Percentiles rank a stretch among this genome's conserved stretches.
phyloP scores from a whole-genome alignment of 306 rosid species.

The Styphnolobium japonicum region DNA sequence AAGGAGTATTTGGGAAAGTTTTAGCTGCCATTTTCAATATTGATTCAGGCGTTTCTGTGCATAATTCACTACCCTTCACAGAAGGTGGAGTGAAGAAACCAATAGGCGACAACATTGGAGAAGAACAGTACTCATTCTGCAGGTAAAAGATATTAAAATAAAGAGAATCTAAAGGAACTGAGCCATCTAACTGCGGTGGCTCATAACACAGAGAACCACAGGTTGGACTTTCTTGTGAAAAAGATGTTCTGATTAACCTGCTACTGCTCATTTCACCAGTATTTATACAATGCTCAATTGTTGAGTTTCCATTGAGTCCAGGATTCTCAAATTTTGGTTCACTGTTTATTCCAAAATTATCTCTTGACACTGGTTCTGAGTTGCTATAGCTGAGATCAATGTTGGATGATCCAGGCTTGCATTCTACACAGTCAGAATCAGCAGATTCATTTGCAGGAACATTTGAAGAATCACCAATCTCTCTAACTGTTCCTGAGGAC shows the following conservation, averaged over 20 bases:
- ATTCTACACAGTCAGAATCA: slow-evolving; percentile 63
- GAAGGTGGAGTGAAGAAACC: slow-evolving; percentile 86
- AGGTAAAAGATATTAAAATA: slow-evolving; percentile 33
- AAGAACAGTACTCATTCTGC: slow-evolving; percentile 53
- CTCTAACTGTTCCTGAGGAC: slow-evolving; percentile 53
- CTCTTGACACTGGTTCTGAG: slow-evolving; percentile 46
- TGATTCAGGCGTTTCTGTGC: slow-evolving; percentile 75
- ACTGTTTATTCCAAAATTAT: slow-evolving; percentile 34
- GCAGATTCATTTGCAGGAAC: slow-evolving; percentile 56
- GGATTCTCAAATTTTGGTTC: slow-evolving; percentile 31
- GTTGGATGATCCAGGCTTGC: slow-evolving; percentile 45
- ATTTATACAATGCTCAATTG: slow-evolving; percentile 35
- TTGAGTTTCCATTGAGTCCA: slow-evolving; percentile 31
- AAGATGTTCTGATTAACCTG: slow-evolving; percentile 43
- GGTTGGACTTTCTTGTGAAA: slow-evolving; percentile 45
- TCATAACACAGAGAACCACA: slow-evolving; percentile 73
- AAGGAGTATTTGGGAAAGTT: slow-evolving; percentile 90
- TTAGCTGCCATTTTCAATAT: slow-evolving; percentile 81
- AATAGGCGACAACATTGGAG: slow-evolving; percentile 51
- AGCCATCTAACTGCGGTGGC: slow-evolving; percentile 57
- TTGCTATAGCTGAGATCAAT: slow-evolving; percentile 50
- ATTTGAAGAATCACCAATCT: slow-evolving; percentile 56
- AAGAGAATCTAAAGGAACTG: slow-evolving; percentile 56
- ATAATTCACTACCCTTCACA: slow-evolving; percentile 49
- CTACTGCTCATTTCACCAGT: slow-evolving; percentile 41